phyloP scores from a whole-genome alignment of 345 rosid genomes.

The Pistacia vera region DNA sequence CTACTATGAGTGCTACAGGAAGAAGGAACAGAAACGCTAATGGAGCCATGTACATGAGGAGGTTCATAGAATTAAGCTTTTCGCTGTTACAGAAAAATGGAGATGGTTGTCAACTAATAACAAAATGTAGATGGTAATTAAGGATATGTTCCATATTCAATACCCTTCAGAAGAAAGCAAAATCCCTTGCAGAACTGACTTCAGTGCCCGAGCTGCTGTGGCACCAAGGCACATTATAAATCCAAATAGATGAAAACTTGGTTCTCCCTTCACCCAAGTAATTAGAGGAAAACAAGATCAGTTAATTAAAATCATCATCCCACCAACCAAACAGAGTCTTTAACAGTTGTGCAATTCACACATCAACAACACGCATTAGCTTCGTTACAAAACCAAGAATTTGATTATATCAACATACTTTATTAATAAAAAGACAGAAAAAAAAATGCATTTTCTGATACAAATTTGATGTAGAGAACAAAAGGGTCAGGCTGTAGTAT shows the following conservation, averaged over 20 bases:
- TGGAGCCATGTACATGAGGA: constrained; percentile 57
- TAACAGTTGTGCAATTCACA: too few species aligned
- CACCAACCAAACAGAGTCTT: neutral
- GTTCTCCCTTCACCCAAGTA: constrained; percentile 45
- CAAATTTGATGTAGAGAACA: too few species aligned
- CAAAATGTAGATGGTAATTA: neutral
- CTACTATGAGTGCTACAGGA: constrained; percentile 38
- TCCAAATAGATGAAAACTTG: constrained; percentile 52
- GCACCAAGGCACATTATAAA: constrained; percentile 46
- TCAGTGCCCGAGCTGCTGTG: constrained; percentile 53
- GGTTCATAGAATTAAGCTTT: constrained; percentile 54
- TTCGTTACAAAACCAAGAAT: too few species aligned
- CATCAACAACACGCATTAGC: too few species aligned
- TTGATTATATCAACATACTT: too few species aligned
- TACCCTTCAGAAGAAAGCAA: constrained; percentile 56
- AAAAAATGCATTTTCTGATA: too few species aligned
- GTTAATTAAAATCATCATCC: neutral
- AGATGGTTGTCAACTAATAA: too few species aligned
- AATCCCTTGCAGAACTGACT: constrained; percentile 52
- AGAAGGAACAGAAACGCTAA: constrained; percentile 43
- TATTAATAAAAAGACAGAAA: too few species aligned
- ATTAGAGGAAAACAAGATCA: constrained; percentile 18
- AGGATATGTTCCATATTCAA: neutral
- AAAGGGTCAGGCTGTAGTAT: too few species aligned
- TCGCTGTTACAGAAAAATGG: constrained; percentile 32